Evolutionary conservation across 169 alveolate species (phyloP).

Genomic region (Plasmodium ovale): DNA sequence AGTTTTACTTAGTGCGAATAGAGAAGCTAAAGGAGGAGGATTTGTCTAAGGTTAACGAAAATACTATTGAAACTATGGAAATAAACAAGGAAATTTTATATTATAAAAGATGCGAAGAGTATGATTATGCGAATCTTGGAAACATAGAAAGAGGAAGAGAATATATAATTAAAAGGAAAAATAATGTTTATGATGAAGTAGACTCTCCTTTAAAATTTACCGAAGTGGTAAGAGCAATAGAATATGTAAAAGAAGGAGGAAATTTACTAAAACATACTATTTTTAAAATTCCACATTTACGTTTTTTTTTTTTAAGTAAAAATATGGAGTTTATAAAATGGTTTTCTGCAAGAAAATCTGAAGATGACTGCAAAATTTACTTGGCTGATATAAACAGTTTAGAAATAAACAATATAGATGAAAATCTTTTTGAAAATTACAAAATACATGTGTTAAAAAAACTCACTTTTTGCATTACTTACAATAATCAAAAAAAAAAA

Average conservation of each 20-base stretch:
- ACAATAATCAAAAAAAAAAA: constrained; percentile 54
- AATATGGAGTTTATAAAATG: constrained; percentile 30
- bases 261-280: constrained; percentile 50
- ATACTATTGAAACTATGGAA: neutral
- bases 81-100: neutral
- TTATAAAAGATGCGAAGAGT: constrained; percentile 6
- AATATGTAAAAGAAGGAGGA: constrained; percentile 61
- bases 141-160: neutral
- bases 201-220: constrained; percentile 21
- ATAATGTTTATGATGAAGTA: neutral
- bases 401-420: constrained; percentile 28
- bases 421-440: constrained; percentile 10
- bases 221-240: constrained; percentile 47
- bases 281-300: constrained; percentile 51
- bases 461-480: constrained; percentile 29
- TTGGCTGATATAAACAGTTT: constrained; percentile 29
- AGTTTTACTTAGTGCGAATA: constrained; percentile 22
- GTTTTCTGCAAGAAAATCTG: constrained; percentile 52
- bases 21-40: constrained; percentile 18
- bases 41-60: constrained; percentile 9
- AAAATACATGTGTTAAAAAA: constrained; percentile 32
- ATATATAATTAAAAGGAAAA: neutral
- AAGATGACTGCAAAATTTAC: constrained; percentile 49
- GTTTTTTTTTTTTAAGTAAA: constrained; percentile 48
- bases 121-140: neutral